phyloP scores from a whole-genome alignment of 352 stramenopile genomes.

The Blastocystis sp. region DNA sequence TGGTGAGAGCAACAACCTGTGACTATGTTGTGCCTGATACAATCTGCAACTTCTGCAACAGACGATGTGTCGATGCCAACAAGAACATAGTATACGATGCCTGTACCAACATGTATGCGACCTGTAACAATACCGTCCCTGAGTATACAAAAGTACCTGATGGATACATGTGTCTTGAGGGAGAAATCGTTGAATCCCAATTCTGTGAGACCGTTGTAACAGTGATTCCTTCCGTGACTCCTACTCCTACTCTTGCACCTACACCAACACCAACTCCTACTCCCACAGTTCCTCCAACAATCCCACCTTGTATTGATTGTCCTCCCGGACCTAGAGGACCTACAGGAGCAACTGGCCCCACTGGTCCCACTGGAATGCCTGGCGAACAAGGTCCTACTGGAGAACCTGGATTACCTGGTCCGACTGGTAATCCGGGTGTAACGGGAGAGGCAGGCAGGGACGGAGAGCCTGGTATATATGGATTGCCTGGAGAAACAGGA shows the following conservation, averaged over 20 bases:
- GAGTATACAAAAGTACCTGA: neutral
- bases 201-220: constrained; percentile 14
- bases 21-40: constrained; percentile 35
- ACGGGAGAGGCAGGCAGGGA: neutral
- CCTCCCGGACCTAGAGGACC: neutral
- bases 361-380: neutral
- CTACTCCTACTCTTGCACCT: neutral
- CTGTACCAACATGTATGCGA: constrained; percentile 35
- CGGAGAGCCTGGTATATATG: neutral
- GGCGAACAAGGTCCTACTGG: constrained; percentile 23
- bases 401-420: neutral
- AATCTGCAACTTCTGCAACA: constrained; percentile 50
- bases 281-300: constrained; percentile 2
- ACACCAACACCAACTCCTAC: neutral
- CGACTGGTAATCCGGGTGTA: neutral
- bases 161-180: constrained; percentile 42
- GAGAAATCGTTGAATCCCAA: constrained; percentile 29
- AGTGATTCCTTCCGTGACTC: neutral
- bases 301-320: constrained; percentile 14
- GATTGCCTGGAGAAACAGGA: neutral
- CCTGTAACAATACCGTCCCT: constrained; percentile 52
- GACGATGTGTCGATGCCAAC: constrained; percentile 40
- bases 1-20: constrained; percentile 30
- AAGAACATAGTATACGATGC: constrained; percentile 51
- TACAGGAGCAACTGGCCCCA: constrained; percentile 42